These are phyloP conservation scores for Neofusicoccum kwambonambiense DNA, from an alignment of 2,329 filamentous ascomycete genomes.

Conservation along the genomic window DNA sequence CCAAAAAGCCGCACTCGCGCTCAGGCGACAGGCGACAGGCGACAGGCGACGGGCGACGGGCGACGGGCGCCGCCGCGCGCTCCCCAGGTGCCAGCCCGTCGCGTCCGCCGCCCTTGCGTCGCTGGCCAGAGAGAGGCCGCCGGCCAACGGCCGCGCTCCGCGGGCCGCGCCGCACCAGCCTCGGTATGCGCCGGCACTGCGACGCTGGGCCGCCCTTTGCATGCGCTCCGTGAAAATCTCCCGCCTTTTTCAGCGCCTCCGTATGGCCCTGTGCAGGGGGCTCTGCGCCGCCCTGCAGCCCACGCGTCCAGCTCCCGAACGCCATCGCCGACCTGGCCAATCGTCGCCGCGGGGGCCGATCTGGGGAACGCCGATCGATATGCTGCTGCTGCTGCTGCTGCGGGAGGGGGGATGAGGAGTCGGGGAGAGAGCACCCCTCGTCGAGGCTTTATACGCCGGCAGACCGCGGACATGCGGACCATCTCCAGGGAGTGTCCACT, in stretches of 20 bases:
- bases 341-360: not conserved
- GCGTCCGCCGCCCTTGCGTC: too few relatives aligned
- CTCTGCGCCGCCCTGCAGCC: constrained; percentile 5
- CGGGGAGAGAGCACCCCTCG: not conserved
- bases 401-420: not conserved
- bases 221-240: not conserved
- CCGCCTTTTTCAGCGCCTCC: not conserved
- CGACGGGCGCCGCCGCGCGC: too few relatives aligned
- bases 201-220: not conserved
- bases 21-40: not conserved
- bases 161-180: constrained; percentile 2
- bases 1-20: too few relatives aligned
- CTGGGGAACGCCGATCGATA: not conserved
- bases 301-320: not conserved
- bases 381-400: not conserved
- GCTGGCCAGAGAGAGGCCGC: not conserved
- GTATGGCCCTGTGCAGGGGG: not conserved
- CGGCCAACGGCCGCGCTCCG: not conserved
- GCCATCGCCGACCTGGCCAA: not conserved
- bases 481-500: too few relatives aligned
- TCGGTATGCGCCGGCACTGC: not conserved
- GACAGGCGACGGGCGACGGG: too few relatives aligned
- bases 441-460: not conserved
- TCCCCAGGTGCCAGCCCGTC: not conserved
- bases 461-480: too few relatives aligned